Evolutionary conservation across 306 rosid genomes (phyloP), one percentile per base, ranked within the genome.

Genomic region (Casuarina glauca): DNA sequence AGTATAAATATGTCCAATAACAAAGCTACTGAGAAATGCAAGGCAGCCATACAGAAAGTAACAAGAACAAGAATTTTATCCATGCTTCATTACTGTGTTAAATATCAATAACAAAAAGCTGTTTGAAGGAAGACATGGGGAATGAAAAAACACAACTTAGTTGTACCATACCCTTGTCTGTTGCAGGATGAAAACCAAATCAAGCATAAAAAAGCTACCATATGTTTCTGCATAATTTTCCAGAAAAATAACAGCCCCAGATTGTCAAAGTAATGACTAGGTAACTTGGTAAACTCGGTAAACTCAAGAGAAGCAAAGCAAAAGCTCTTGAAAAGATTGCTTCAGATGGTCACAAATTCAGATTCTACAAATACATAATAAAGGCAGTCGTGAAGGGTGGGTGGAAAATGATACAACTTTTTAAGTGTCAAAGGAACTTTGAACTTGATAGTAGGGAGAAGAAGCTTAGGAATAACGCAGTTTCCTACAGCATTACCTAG

Each of bases 101-200:
- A 49, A 74, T 42, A 69, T 71, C 51, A 57, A 62, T 72, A 76
- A 55, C 67, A 44, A 66, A 76, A 52, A 60, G 58, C 55, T 54
- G 35, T 7, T 50, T 3, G 66, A 52, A 48, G 51, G 51, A 55
- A 73, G 44, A 72, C 63, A 57, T 6, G 64, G 36, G 10, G 64
- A 57, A 57, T 2, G 64, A 57, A 10, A 16, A 57, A 26, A 38
- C 46, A 66, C 39, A 58, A 26, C 64, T 26, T 39, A 9, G 13
- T 26, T 9, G 46, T 3, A 66, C 26, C 46, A 38, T 15, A 66
- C 26, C 0, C 9, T 36, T 57, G 36, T 6, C 63, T 57, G 35
- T 57, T 17, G 13, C 63, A 57, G 35, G 63, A 55, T 55, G 62
- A 32, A 19, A 19, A 57, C 63, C 63, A n/a, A 57, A 57, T 20